Evolutionary conservation across 1,284 basidiomycete species (phyloP), one percentile per base, ranked within the genome.

Genomic region (Cutaneotrichosporon cutaneum): DNA sequence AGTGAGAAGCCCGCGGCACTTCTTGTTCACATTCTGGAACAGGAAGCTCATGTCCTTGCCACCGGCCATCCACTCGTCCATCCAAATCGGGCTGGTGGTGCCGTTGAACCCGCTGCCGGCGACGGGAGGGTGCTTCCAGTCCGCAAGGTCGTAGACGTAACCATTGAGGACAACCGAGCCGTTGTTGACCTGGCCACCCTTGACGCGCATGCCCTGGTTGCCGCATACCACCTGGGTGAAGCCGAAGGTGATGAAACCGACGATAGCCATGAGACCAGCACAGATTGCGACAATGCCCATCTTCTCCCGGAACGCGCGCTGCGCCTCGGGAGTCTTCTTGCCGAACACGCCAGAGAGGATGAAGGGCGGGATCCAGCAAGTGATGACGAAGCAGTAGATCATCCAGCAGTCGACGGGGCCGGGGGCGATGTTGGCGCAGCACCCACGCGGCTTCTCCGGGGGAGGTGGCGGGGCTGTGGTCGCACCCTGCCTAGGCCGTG

Each of bases 161-260:
- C 95, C 96, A 75, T 99, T 90, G 72, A 97, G 91, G 76, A 96
- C 87, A 68, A 97, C 88, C 13, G 92, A 94, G 44, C 85, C 86
- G 44, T 85, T 88, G 61, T 87, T 87, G 68, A 95, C 89, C 54
- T 81, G 81, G 22, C 92, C 93, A 53, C 88, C 85, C 68, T 88
- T 87, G 82, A 86, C 94, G 18, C 92, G 87, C 18, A 47, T 13
- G 58, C 88, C 86, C 22, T 91, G 90, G 48, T 83, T 88, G 42
- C 93, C 92, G 78, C 95, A 99, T 36, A 99, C 94, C 56, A 88
- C 82, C 74, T 94, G 86, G 4, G 94, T 98, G 83, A 99, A 99
- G n/a, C 96, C 95, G 81, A 99, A 99, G 2, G 95, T 99, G 76
- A 99, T 84, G 85, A 94, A 99, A 79, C 94, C 95, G 75, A 99